Evolutionary conservation across 495 filamentous ascomycete genomes (phyloP).

Genomic region (Diplogelasinospora grovesii): DNA sequence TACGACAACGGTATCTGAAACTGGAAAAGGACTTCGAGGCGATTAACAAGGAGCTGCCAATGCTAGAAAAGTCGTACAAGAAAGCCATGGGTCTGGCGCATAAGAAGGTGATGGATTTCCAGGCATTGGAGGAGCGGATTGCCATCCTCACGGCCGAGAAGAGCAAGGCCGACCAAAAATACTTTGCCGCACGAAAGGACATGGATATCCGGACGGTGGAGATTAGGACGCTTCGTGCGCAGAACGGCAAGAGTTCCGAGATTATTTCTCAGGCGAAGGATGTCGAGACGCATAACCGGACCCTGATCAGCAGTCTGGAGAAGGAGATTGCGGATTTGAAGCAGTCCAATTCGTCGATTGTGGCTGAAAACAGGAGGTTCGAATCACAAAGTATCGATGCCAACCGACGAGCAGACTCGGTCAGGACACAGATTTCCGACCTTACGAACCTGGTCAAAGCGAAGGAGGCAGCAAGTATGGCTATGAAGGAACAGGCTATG

Average conservation of each 20-base stretch:
- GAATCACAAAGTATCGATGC: conserved; percentile 66
- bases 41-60: conserved; percentile 78
- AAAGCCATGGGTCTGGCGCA: conserved; percentile 75
- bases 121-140: conserved; percentile 70
- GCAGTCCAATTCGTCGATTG: conserved; percentile 60
- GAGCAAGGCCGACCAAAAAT: conserved; percentile 94
- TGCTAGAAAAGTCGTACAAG: conserved; percentile 80
- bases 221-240: conserved; percentile 65
- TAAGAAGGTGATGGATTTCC: conserved; percentile 74
- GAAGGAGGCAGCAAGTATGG: conserved; percentile 62
- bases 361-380: conserved; percentile 60
- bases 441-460: conserved; percentile 61
- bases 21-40: conserved; percentile 72
- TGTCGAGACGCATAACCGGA: conserved; percentile 56
- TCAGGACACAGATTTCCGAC: conserved; percentile 71
- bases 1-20: conserved; percentile 63
- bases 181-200: conserved; percentile 88
- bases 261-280: conserved; percentile 92
- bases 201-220: conserved; percentile 77
- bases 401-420: conserved; percentile 56
- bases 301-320: conserved; percentile 72
- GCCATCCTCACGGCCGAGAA: conserved; percentile 76
- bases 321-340: conserved; percentile 80
- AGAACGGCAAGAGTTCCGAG: conserved; percentile 86
- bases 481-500: conserved; percentile 51